These are phyloP conservation scores for Paramecium caudatum DNA, from an alignment of 73 alveolate genomes.

Conservation along the genomic window DNA sequence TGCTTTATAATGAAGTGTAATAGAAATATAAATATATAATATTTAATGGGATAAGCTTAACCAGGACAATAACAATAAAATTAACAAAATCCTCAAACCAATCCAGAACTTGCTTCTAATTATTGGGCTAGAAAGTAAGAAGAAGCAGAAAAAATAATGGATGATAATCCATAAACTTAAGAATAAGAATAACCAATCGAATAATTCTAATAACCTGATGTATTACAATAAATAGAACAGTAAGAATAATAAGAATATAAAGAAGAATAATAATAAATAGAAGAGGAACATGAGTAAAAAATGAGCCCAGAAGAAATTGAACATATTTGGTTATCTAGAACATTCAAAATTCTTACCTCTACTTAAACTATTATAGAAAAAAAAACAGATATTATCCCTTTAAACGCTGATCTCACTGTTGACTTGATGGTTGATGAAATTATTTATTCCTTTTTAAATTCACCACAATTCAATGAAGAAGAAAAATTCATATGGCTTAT, in stretches of 20 bases:
- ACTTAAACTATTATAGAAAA: neutral
- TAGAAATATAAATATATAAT: neutral
- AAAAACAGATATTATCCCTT: neutral
- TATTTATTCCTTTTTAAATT: neutral
- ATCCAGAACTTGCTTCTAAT: neutral
- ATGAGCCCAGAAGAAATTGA: neutral
- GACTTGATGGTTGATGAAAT: neutral
- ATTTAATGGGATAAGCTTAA: neutral
- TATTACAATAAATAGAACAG: neutral
- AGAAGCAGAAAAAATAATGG: neutral
- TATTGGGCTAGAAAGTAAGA: neutral
- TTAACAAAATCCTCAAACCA: neutral
- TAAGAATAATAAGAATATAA: neutral
- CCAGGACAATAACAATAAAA: neutral
- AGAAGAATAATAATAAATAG: neutral
- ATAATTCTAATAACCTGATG: neutral
- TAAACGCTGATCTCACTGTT: neutral
- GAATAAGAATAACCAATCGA: no score
- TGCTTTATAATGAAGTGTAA: neutral
- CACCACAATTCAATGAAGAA: neutral
- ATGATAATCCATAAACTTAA: neutral
- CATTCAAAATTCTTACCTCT: neutral
- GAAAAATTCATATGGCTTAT: neutral
- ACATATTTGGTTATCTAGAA: conserved; percentile 42
- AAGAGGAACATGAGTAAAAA: neutral